These are phyloP conservation scores for Sarocladium oryzae DNA, from an alignment of 2,329 filamentous ascomycete species.

Conservation along the genomic window DNA sequence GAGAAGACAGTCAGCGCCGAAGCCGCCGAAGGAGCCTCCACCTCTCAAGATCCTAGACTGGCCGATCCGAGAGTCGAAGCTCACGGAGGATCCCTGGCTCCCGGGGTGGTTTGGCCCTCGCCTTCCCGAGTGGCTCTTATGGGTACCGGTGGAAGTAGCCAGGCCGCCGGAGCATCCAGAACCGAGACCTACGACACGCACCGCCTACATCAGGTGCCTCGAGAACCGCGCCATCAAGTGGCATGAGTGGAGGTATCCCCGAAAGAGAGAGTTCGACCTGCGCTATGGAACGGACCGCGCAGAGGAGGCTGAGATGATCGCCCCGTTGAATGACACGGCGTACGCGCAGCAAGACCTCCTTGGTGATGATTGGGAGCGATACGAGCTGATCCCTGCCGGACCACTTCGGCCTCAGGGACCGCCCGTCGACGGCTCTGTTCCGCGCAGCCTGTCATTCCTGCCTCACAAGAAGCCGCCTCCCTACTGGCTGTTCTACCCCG, in stretches of 20 bases:
- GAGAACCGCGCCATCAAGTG: not conserved
- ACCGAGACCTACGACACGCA: not conserved
- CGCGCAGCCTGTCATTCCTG: not conserved
- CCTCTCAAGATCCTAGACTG: not conserved
- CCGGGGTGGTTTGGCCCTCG: slow-evolving; percentile 1
- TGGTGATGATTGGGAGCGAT: not conserved
- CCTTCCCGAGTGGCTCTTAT: not conserved
- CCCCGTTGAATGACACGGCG: not conserved
- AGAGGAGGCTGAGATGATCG: slow-evolving; percentile 6
- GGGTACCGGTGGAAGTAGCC: not conserved
- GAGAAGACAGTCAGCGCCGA: not conserved
- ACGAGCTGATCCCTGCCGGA: not conserved
- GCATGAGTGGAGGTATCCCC: slow-evolving; percentile 1
- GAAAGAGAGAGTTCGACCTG: not conserved
- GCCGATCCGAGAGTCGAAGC: slow-evolving; percentile 1
- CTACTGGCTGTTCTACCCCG: slow-evolving; percentile 5
- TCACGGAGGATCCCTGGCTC: not conserved
- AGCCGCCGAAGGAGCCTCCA: not conserved
- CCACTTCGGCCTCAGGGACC: not conserved
- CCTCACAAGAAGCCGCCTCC: not conserved
- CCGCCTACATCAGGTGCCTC: slow-evolving; percentile 1
- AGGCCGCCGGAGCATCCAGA: slow-evolving; percentile 2
- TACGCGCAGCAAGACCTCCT: slow-evolving; percentile 4
- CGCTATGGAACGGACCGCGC: not conserved
- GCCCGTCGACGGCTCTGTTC: not conserved